These are phyloP conservation scores for Suillus tomentosus DNA, from an alignment of 768 basidiomycete species.

Conservation along the genomic window DNA sequence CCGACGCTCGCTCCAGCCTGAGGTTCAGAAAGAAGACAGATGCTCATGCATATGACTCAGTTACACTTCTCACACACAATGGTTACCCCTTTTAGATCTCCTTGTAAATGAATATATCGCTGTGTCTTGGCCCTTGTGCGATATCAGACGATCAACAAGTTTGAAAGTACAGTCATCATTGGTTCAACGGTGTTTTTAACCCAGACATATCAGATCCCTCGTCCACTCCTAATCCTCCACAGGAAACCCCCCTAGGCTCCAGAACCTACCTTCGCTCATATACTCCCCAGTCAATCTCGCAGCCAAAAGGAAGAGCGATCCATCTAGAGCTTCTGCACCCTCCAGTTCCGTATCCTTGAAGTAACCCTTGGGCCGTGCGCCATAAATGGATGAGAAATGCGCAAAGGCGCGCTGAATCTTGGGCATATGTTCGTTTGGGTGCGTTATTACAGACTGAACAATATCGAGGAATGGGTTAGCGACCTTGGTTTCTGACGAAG, in stretches of 20 bases:
- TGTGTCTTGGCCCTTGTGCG: neutral
- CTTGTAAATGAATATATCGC: neutral
- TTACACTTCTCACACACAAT: neutral
- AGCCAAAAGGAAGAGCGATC: constrained; percentile 36
- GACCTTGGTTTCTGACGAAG: neutral
- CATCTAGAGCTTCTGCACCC: constrained; percentile 36
- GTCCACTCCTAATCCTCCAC: neutral
- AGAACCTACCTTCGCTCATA: constrained; percentile 31
- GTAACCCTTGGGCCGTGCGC: constrained; percentile 28
- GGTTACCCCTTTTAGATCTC: neutral
- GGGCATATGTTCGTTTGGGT: constrained; percentile 36
- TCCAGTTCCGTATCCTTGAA: constrained; percentile 31
- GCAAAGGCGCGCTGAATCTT: constrained; percentile 38
- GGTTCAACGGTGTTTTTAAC: constrained; percentile 10
- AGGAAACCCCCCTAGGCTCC: constrained; percentile 31
- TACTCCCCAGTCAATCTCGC: constrained; percentile 33
- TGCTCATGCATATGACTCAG: neutral
- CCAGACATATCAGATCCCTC: neutral
- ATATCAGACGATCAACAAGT: neutral
- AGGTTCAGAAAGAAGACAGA: neutral
- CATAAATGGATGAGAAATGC: constrained; percentile 36
- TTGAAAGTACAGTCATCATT: neutral
- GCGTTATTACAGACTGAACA: constrained; percentile 38
- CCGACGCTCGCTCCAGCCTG: neutral
- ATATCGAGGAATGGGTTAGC: constrained; percentile 44